Conservation (phyloP, 306 rosid species). For the Pyrus pyrifolia region DNA sequence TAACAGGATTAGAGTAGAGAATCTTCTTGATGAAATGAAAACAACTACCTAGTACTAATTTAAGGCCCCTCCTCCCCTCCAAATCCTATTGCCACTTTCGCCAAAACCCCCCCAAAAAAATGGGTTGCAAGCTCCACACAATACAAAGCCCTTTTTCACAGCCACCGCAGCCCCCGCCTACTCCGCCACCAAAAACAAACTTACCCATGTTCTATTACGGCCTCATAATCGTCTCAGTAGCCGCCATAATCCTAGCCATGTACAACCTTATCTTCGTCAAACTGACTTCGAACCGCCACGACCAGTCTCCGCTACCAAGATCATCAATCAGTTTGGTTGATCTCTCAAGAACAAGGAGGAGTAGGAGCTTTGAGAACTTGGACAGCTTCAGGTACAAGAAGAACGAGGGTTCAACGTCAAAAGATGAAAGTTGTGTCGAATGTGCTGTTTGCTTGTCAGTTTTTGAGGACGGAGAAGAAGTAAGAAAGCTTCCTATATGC, state of each 20-base stretch:
- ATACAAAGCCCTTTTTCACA: not conserved
- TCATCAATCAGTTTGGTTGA: not conserved
- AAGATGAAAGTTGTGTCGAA: slow-evolving; percentile 24
- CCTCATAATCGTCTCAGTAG: slow-evolving; percentile 54
- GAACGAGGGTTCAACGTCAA: slow-evolving; percentile 11
- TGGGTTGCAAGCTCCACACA: not conserved
- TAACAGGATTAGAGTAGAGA: not conserved
- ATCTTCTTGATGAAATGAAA: not conserved
- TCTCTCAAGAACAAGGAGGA: not conserved
- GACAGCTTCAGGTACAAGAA: slow-evolving; percentile 76
- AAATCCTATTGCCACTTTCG: not conserved
- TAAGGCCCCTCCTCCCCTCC: not conserved
- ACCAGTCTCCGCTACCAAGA: slow-evolving; percentile 1
- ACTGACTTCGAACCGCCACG: slow-evolving; percentile 27
- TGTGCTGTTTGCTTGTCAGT: slow-evolving; percentile 71
- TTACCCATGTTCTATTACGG: slow-evolving; percentile 61
- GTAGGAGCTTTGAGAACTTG: slow-evolving; percentile 23
- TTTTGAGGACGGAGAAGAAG: slow-evolving; percentile 88
- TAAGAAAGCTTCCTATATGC: slow-evolving; percentile 66
- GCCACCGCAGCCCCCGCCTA: slow-evolving; percentile 24
- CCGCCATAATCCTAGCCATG: slow-evolving; percentile 43
- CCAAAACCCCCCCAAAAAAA: not conserved
- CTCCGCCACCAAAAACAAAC: slow-evolving; percentile 19
- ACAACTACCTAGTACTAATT: not conserved
- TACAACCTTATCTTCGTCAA: slow-evolving; percentile 65